Percentiles rank a stretch among this genome's conserved stretches.
These are phyloP conservation scores for Nitzschia inconspicua DNA, from an alignment of 108 stramenopile species.

Conservation along the genomic window DNA sequence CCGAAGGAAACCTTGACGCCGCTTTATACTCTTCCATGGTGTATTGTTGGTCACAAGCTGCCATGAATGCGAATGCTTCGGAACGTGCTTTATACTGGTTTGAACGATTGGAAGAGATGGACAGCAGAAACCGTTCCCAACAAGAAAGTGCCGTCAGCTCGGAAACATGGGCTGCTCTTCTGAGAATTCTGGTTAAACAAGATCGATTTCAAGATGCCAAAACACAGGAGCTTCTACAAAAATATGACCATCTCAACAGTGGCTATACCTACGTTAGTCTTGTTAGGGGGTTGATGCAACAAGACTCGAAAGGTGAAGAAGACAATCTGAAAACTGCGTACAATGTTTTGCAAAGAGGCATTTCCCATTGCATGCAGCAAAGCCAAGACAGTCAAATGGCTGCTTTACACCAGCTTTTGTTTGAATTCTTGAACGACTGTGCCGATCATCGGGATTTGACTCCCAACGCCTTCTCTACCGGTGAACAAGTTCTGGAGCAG, in stretches of 20 bases:
- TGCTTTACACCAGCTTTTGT: constrained; percentile 2
- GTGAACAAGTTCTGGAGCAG: constrained; percentile 9
- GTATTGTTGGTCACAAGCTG: constrained; percentile 12
- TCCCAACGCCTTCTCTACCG: too few relatives aligned
- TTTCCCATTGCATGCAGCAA: neutral
- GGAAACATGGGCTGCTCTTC: constrained; percentile 4
- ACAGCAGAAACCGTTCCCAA: too few relatives aligned
- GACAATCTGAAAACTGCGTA: neutral
- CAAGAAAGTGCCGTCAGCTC: neutral
- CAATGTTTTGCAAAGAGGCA: constrained; percentile 1
- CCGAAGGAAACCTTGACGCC: neutral
- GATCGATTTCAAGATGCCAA: neutral
- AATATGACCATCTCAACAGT: neutral
- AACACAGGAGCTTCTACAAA: neutral
- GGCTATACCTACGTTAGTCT: constrained; percentile 10
- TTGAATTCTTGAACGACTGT: neutral
- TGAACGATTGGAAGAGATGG: neutral
- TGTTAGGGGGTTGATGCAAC: constrained; percentile 6
- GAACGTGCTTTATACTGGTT: constrained; percentile 4
- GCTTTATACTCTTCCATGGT: constrained; percentile 5
- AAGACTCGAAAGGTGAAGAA: neutral
- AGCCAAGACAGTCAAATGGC: neutral
- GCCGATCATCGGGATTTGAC: too few relatives aligned
- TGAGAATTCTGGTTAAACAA: constrained; percentile 4
- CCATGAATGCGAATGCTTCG: neutral